phyloP scores from a whole-genome alignment of 768 basidiomycete species.

The Boletus patriciae region DNA sequence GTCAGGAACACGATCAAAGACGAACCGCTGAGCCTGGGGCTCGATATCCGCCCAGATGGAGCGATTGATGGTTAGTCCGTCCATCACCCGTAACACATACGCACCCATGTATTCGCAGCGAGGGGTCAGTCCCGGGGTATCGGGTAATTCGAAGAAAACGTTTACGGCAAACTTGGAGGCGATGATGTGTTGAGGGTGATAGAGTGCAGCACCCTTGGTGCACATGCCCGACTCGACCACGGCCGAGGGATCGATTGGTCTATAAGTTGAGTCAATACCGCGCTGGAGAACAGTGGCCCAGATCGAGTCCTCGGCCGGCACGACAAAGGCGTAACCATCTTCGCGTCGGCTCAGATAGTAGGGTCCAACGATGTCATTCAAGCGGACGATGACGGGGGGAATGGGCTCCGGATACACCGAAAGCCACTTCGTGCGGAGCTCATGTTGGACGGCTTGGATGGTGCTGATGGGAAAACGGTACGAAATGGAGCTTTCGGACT shows the following conservation, averaged over 20 bases:
- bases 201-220: conserved; percentile 3
- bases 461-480: conserved; percentile 9
- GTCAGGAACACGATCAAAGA: conserved; percentile 4
- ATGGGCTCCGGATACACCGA: conserved; percentile 20
- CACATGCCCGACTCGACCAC: background rate
- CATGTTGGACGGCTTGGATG: conserved; percentile 12
- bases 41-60: conserved; percentile 8
- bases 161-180: conserved; percentile 27
- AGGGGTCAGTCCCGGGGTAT: background rate
- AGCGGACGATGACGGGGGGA: conserved; percentile 21
- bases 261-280: conserved; percentile 11
- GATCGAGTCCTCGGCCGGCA: conserved; percentile 13
- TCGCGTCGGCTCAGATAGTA: background rate
- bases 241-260: background rate
- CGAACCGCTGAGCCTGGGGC: conserved; percentile 1
- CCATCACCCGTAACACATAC: conserved; percentile 16
- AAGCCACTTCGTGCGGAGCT: conserved; percentile 6
- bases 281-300: conserved; percentile 15
- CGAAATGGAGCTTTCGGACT: background rate
- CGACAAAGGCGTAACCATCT: conserved; percentile 7
- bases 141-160: conserved; percentile 19
- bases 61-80: background rate
- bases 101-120: conserved; percentile 26
- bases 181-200: conserved; percentile 17
- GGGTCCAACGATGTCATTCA: conserved; percentile 15